Evolutionary conservation across 371 early-diverging fungal species (phyloP), one percentile per base, ranked within the genome.

Genomic region (Syncephalis plumigaleata): DNA sequence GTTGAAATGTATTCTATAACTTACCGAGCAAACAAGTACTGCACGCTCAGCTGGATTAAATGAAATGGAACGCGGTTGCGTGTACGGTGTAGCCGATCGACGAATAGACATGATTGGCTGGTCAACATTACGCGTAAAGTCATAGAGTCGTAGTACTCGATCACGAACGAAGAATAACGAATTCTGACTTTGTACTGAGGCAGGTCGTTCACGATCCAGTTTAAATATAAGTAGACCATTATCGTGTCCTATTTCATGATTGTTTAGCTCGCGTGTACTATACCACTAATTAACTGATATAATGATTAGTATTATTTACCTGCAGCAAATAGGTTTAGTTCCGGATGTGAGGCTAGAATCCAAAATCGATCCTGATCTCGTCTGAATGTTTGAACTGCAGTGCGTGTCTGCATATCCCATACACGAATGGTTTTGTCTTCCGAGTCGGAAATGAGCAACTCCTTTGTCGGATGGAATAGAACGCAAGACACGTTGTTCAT

Each of bases 341-440:
- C 87, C 1, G 96, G 95, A 58, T 98, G 95, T 24, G 89, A 79
- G 0, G 87, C 80, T 44, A 98, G 55, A 40, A 87, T 85, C 99
- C 98, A 99, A 73, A 92, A 97, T 44, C 96, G 84, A 65, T 93
- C 96, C 53, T 90, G 86, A 56, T 94, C 93, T 45, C 95, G 77
- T 44, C 89, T 76, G 72, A 92, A 97, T 0, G 88, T 89, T 50
- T 87, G 87, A 26, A 93, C 71, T 17, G 79, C 76, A 2, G 89
- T 90, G 49, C 93, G 84, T 55, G 85, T 94, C 24, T 82, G 79
- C 73, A 89, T 81, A 59, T 95, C 91, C 94, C 97, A 97, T 18
- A 98, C 84, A 42, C 92, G 84, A 42, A 98, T 85, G 9, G 89
- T 79, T 56, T 94, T 94, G 62, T 99, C 99, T 60, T 99, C 99